Evolutionary conservation across 2,329 filamentous ascomycete genomes (phyloP).

Genomic region (Aspergillus sp.): DNA sequence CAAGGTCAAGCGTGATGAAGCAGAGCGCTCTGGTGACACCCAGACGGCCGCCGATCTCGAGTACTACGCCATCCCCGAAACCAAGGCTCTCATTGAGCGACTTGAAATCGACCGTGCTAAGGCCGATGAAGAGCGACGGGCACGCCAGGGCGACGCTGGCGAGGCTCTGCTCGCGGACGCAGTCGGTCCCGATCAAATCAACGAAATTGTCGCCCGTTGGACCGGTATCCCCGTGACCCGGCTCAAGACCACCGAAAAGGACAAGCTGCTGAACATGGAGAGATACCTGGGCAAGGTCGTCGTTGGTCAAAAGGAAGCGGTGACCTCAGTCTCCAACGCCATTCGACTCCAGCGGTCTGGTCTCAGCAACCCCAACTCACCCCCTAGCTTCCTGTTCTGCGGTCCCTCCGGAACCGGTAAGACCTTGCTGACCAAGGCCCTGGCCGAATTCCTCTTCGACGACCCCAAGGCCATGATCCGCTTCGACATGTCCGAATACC

Average conservation of each 20-base stretch:
- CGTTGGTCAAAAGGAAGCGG: conserved; percentile 91
- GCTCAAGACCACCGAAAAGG: conserved; percentile 92
- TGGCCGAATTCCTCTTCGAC: conserved; percentile 97
- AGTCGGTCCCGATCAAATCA: conserved; percentile 96
- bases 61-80: conserved; percentile 96
- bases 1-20: conserved; percentile 88
- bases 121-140: conserved; percentile 68
- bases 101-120: conserved; percentile 79
- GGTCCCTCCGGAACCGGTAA: conserved; percentile 98
- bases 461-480: conserved; percentile 97
- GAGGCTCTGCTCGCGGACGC: conserved; percentile 83
- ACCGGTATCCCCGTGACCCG: conserved; percentile 97
- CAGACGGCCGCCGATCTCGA: conserved; percentile 88
- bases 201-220: conserved; percentile 95
- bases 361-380: conserved; percentile 92
- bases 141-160: conserved; percentile 60
- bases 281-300: conserved; percentile 79
- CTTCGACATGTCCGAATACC: conserved; percentile 99
- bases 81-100: conserved; percentile 74
- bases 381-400: conserved; percentile 97
- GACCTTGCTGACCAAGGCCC: conserved; percentile 91
- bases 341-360: conserved; percentile 94
- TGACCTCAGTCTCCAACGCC: conserved; percentile 88
- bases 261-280: conserved; percentile 98
- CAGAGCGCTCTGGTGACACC: conserved; percentile 82